Base-by-base conservation (phyloP, 805 yeast genomes). In the Candida nanaspora region DNA sequence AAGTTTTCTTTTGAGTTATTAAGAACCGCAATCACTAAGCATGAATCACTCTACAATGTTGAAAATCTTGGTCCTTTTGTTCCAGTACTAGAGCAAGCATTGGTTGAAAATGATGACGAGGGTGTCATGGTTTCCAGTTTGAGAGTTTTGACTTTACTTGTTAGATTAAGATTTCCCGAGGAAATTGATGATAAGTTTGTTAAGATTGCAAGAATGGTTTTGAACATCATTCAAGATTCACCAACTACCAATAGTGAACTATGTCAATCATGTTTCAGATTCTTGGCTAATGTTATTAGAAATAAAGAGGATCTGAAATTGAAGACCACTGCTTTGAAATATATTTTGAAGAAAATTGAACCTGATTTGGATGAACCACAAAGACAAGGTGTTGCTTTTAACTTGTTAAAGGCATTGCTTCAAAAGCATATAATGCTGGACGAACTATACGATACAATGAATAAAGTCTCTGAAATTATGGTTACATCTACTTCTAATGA, bases 341-440 rank as follows among this genome's bases (percentile, higher is more conserved):
- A 82, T 55, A 66, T 91, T 20, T 63, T 93, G 46, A 74, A 76
- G 10, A 72, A 85, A 48, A 66, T 93, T 34, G 77, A 76, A 55
- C 94, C 96, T 2, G 98, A 93, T 62, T 65, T 93, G 45, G 88
- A 85, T 52, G 96, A 91, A 50, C 96, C 96, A 10, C 81, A 76
- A 49, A 76, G 82, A 47, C 97, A 91, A 58, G 88, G 95, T 32
- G 70, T 86, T 34, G 95, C 97, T 0, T 86, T 89, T 60, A 79
- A 81, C 40, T 88, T 91, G 51, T 59, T 93, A 50, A 82, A 81
- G 47, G 77, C 96, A 0, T 69, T 89, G n/a, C 70, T 91, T 29
- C 61, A 83, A 11, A 80, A 80, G 47, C 87, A 80, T 50, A 67
- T 85, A 16, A 68, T 82, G 74, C 65, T 88, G 18, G 88, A 98